Base-by-base conservation (phyloP, 2,329 filamentous ascomycete genomes). In the Corniculantispora saksenae region DNA sequence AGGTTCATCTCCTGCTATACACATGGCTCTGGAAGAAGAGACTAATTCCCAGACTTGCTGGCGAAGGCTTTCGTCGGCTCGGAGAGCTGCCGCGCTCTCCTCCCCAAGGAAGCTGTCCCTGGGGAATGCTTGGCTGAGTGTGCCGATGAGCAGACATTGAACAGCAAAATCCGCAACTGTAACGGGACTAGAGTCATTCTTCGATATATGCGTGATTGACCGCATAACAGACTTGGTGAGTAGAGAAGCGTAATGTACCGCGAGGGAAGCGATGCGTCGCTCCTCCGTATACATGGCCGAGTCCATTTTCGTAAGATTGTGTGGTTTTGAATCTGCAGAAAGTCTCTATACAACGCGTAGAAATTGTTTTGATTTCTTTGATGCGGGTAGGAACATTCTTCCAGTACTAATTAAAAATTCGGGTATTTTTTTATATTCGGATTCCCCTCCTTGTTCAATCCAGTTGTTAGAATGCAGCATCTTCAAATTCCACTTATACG, bases 121-220 rank as follows among this genome's bases (percentile, higher is more conserved):
- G 0, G 83, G 82, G 68, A 83, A 86, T 48, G 74, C 76, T 47
- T 77, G 72, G 69, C 83, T 83, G 48, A 86, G 74, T 15, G 82
- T 80, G 53, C 75, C 76, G 64, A 86, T 85, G 65, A 86, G 79
- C 15, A 86, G 74, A 13, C 83, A 83, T 70, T 87, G 84, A 3
- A 81, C 80, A 43, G 82, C 83, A 69, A 86, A 86, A 68, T 86
- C 84, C 58, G 83, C 84, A 45, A 85, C 81, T 1, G 84, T 86
- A 50, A 86, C 84, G 9, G 84, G 84, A 0, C 79, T 81, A 64
- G 77, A 74, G 70, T 86, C 84, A 67, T 76, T 77, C 70, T 86
- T 86, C 67, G 80, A 79, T 55, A 84, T 73, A n/a, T 78, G 77
- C 59, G 78, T 78, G 78, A 32, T 86, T 76, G 50, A 61, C 29